Evolutionary conservation across 192 early-diverging fungal species (phyloP).

Genomic region (Dimargaris verticillata): DNA sequence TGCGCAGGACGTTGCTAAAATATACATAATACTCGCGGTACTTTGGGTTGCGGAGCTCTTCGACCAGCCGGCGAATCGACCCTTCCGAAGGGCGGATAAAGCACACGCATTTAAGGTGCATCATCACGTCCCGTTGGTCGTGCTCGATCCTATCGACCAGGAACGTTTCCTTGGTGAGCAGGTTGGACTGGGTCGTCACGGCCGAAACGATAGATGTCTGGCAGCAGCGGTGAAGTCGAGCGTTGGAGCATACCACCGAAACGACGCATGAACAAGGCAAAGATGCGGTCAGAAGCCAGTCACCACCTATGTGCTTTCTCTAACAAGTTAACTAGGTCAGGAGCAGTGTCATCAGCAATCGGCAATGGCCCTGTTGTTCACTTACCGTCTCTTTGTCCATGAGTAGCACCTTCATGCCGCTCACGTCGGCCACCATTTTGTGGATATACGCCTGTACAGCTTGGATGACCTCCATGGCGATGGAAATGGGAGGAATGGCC

Average conservation of each 20-base stretch:
- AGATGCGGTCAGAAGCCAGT: not conserved
- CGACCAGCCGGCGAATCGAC: conserved; percentile 68
- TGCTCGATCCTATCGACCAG: conserved; percentile 89
- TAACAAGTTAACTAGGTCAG: not conserved
- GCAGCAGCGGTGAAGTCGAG: not conserved
- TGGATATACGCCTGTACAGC: conserved; percentile 75
- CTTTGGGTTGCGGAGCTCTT: conserved; percentile 78
- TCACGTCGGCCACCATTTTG: conserved; percentile 78
- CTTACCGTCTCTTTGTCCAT: conserved; percentile 82
- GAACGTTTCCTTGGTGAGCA: conserved; percentile 84
- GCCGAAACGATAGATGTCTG: conserved; percentile 91
- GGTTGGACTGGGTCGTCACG: conserved; percentile 80
- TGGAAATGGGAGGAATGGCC: not conserved
- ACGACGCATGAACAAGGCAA: conserved; percentile 11
- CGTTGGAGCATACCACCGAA: not conserved
- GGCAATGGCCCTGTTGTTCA: not conserved
- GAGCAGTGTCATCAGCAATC: not conserved
- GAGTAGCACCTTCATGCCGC: conserved; percentile 96
- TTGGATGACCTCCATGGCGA: conserved; percentile 59
- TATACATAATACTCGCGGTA: conserved; percentile 97
- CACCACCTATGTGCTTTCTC: not conserved
- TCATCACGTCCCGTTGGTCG: conserved; percentile 69
- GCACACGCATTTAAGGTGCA: conserved; percentile 86
- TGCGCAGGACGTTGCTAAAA: conserved; percentile 87
- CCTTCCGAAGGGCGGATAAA: conserved; percentile 77